A percentile compares a stretch with the other conserved stretches of the same genome.
phyloP scores from a whole-genome alignment of 176 grass and related monocot genomes.

The Calamus simplicifolius region DNA sequence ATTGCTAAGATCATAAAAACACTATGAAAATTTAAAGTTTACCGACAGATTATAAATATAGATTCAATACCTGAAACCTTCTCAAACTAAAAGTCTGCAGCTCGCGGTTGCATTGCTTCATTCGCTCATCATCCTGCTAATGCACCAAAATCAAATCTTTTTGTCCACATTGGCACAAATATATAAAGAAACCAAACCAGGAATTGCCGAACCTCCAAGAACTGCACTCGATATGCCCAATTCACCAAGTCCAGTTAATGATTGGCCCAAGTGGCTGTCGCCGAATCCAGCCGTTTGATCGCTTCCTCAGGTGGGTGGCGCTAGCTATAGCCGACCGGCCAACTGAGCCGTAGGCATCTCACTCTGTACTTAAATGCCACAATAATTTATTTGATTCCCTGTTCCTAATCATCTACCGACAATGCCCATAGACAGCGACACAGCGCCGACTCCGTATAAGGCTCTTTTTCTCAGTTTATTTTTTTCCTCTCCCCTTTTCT shows the following conservation, averaged over 20 bases:
- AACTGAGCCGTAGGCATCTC: not conserved
- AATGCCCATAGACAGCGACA: conserved; percentile 9
- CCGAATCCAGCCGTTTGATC: too few relatives aligned
- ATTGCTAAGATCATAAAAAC: too few relatives aligned
- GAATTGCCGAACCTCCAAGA: not conserved
- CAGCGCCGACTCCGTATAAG: conserved; percentile 3
- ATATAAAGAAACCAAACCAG: too few relatives aligned
- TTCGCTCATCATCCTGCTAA: conserved; percentile 5
- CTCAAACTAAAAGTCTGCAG: not conserved
- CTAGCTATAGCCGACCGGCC: not conserved
- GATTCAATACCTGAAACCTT: conserved; percentile 11
- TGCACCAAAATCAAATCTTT: not conserved
- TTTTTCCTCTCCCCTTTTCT: not conserved
- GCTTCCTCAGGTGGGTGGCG: not conserved
- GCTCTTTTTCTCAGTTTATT: not conserved
- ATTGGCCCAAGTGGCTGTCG: too few relatives aligned
- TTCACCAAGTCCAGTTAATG: too few relatives aligned
- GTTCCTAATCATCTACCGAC: conserved; percentile 4
- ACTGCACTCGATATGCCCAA: not conserved
- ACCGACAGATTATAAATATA: too few relatives aligned
- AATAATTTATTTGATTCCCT: not conserved
- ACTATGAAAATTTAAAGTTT: not conserved
- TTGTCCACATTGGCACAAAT: too few relatives aligned
- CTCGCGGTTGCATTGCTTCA: conserved; percentile 6
- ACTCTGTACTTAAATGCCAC: not conserved